A percentile compares a stretch with the other conserved stretches of the same genome.
Evolutionary conservation across 1,139 yeast species (phyloP).

Genomic region (Nakaseomyces sp.): DNA sequence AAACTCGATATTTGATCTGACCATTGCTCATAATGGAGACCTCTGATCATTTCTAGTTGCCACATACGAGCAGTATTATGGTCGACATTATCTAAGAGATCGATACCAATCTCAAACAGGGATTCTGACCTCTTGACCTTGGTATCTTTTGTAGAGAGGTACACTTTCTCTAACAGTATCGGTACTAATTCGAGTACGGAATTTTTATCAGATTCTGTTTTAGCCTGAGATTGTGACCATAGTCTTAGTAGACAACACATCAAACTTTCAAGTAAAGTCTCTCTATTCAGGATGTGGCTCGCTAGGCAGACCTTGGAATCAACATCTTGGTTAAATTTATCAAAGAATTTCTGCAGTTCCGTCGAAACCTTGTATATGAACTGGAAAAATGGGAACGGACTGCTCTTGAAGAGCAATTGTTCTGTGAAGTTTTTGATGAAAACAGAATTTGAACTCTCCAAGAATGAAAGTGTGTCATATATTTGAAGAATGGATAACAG

Average conservation of each 20-base stretch:
- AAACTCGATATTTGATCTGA: constrained; percentile 39
- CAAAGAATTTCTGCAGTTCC: constrained; percentile 15
- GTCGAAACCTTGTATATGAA: constrained; percentile 17
- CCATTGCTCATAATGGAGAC: constrained; percentile 30
- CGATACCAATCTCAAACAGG: constrained; percentile 19
- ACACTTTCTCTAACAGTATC: constrained; percentile 15
- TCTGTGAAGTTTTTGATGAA: constrained; percentile 24
- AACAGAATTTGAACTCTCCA: constrained; percentile 20
- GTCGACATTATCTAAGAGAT: constrained; percentile 38
- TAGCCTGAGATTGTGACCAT: constrained; percentile 64
- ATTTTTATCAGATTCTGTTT: constrained; percentile 35
- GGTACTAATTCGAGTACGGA: constrained; percentile 25
- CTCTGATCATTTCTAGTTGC: constrained; percentile 44
- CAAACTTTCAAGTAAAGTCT: constrained; percentile 17
- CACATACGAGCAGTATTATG: constrained; percentile 46
- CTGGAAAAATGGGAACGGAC: constrained; percentile 24
- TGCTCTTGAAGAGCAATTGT: constrained; percentile 25
- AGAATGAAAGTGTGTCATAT: constrained; percentile 16
- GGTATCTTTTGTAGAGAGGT: constrained; percentile 8
- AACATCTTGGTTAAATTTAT: constrained; percentile 8
- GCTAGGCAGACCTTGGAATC: constrained; percentile 12
- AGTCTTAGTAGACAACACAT: constrained; percentile 36
- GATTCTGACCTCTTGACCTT: constrained; percentile 15
- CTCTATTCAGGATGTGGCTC: constrained; percentile 19
- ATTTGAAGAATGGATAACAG: constrained; percentile 17